phyloP scores from a whole-genome alignment of 176 grass and related monocot species.

The Olyra latifolia region DNA sequence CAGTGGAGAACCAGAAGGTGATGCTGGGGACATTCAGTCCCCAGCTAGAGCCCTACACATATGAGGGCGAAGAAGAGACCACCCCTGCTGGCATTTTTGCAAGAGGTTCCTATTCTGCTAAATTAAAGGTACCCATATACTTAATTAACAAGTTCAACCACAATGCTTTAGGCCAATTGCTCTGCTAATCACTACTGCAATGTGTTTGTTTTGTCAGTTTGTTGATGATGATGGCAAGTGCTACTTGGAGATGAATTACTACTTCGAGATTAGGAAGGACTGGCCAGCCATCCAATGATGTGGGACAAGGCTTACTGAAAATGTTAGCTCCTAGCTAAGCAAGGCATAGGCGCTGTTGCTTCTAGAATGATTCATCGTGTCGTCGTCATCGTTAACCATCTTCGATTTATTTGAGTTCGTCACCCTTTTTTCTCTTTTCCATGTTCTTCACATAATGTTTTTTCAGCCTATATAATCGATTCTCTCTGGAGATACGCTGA shows the following conservation, averaged over 20 bases:
- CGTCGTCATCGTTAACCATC: not conserved
- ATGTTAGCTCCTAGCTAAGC: slow-evolving; percentile 52
- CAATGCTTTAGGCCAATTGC: not conserved
- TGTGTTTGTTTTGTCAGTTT: slow-evolving; percentile 48
- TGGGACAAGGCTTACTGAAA: slow-evolving; percentile 24
- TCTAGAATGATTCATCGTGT: slow-evolving; percentile 34
- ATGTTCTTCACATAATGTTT: slow-evolving; percentile 25
- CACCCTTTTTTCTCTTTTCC: not conserved
- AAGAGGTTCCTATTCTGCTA: slow-evolving; percentile 81
- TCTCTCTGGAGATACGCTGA: slow-evolving; percentile 30
- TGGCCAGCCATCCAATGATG: slow-evolving; percentile 59
- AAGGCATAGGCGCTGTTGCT: slow-evolving; percentile 35
- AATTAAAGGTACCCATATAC: slow-evolving; percentile 52
- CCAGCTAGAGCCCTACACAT: slow-evolving; percentile 70
- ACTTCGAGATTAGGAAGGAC: slow-evolving; percentile 90
- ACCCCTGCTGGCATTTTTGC: slow-evolving; percentile 82
- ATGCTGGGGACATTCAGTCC: slow-evolving; percentile 96
- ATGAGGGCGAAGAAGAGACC: slow-evolving; percentile 81
- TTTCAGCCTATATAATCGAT: slow-evolving; percentile 36
- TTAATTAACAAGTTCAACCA: not conserved
- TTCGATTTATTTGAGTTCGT: not conserved
- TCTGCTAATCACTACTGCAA: not conserved
- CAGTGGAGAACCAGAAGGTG: slow-evolving; percentile 85
- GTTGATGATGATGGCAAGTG: slow-evolving; percentile 83
- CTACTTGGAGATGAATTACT: slow-evolving; percentile 89